Base-by-base conservation (phyloP, 352 stramenopile genomes). In the Phytophthora pini region DNA sequence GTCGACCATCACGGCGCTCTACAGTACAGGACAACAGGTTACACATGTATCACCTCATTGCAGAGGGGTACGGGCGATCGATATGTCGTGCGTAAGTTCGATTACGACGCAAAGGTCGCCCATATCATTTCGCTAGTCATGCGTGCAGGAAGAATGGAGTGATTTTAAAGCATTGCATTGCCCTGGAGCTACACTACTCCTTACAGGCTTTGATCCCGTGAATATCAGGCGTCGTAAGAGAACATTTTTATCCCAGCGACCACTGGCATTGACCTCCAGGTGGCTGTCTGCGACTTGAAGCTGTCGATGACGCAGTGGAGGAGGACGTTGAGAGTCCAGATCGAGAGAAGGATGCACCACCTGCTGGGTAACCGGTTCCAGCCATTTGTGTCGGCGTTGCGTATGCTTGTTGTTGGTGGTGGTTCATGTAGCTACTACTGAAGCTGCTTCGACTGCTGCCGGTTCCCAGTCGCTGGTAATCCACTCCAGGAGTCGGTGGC, bases 251-350 rank as follows among this genome's bases (percentile, higher is more conserved):
- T 12, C 56, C 65, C 36, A 73, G 72, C 8, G 76, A 83, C 82
- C 84, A 92, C 57, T 90, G 86, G 32, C 71, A 89, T 49, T 68
- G 79, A 4, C 84, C 82, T 27, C 84, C 84, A 0, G 84, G 84
- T 32, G 84, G 80, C 43, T 92, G 84, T 51, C 84, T 72, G 48
- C 65, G 60, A 36, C 41, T 62, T 13, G 60, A 67, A 22, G 38
- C 9, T 36, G 41, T 70, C 6, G 59, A 68, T 13, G 65, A 69
- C 7, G 46, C 43, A 0, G 47, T 62, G 22, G 65, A 69, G 10
- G 54, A 70, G 1, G 60, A 60, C 3, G 65, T 70, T 24, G 65
- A 65, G 22, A 70, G 48, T 27, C 65, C 59, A 29, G 43, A 58
- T 9, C 65, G 65, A 63, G 51, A 72, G 29, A 68, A 62, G 26